phyloP scores from a whole-genome alignment of 805 yeast genomes.

The Saccharomycodes ludwigii region DNA sequence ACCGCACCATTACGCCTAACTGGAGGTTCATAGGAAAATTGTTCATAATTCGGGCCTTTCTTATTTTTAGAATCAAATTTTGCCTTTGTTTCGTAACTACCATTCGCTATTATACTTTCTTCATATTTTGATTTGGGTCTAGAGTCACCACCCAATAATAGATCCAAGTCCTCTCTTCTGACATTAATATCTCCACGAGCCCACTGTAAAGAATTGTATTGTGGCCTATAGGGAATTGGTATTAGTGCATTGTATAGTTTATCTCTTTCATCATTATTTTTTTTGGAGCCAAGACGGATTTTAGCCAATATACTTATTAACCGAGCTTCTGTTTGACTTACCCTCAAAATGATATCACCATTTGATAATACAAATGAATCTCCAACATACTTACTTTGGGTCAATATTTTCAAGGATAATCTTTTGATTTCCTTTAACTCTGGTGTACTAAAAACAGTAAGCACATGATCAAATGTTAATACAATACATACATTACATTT shows the following conservation, averaged over 20 bases:
- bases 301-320: slow-evolving; percentile 37
- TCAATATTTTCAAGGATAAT: slow-evolving; percentile 30
- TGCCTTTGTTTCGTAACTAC: slow-evolving; percentile 15
- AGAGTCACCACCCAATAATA: slow-evolving; percentile 57
- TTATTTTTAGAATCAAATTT: slow-evolving; percentile 12
- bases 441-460: slow-evolving; percentile 42
- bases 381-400: slow-evolving; percentile 29
- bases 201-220: slow-evolving; percentile 71
- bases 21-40: slow-evolving; percentile 35
- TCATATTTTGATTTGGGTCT: slow-evolving; percentile 47
- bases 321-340: slow-evolving; percentile 41
- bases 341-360: slow-evolving; percentile 48
- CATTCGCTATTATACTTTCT: slow-evolving; percentile 47
- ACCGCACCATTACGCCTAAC: slow-evolving; percentile 26
- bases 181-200: slow-evolving; percentile 63
- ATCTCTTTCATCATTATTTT: slow-evolving; percentile 28
- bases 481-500: slow-evolving; percentile 37
- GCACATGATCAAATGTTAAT: slow-evolving; percentile 33
- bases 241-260: slow-evolving; percentile 57
- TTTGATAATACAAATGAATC: slow-evolving; percentile 36
- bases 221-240: slow-evolving; percentile 67
- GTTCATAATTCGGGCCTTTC: slow-evolving; percentile 9
- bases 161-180: slow-evolving; percentile 50
- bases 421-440: slow-evolving; percentile 46
- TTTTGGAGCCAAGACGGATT: slow-evolving; percentile 17